Conservation (phyloP, 139 green algal species). For the Volvox reticuliferus region DNA sequence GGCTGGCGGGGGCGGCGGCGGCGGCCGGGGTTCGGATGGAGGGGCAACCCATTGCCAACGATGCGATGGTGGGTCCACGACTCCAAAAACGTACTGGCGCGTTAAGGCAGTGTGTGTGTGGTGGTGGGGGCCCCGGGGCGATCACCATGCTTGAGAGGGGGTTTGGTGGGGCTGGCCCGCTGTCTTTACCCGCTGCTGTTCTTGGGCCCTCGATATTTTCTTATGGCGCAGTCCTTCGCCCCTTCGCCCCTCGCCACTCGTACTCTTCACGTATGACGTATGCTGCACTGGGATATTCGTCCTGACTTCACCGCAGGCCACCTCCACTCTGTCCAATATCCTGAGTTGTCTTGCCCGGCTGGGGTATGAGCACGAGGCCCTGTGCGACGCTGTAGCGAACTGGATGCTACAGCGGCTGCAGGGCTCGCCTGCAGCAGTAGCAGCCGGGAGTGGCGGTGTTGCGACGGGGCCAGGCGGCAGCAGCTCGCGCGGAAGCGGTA, state of each 20-base stretch:
- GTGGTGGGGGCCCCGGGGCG: no score
- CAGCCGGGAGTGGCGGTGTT: neutral
- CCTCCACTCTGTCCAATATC: conserved; percentile 46
- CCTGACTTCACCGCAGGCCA: neutral
- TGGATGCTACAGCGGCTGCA: conserved; percentile 18
- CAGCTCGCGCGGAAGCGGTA: neutral
- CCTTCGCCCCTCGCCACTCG: no score
- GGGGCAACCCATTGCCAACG: neutral
- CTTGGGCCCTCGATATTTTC: no score
- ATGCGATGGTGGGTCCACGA: conserved; percentile 2
- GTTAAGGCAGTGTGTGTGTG: no score
- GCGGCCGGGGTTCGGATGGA: neutral
- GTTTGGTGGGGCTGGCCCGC: no score
- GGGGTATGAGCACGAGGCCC: neutral
- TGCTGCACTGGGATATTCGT: no score
- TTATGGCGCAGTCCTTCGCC: no score
- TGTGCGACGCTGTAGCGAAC: conserved; percentile 17
- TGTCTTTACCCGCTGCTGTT: no score
- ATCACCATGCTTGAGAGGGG: no score
- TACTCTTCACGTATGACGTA: no score
- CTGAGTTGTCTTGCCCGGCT: conserved; percentile 5
- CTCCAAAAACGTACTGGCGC: no score
- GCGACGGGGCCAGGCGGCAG: neutral
- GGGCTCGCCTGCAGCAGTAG: neutral
- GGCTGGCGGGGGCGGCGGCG: neutral